phyloP scores from a whole-genome alignment of 306 rosid species.

The Cicer yamashitae region DNA sequence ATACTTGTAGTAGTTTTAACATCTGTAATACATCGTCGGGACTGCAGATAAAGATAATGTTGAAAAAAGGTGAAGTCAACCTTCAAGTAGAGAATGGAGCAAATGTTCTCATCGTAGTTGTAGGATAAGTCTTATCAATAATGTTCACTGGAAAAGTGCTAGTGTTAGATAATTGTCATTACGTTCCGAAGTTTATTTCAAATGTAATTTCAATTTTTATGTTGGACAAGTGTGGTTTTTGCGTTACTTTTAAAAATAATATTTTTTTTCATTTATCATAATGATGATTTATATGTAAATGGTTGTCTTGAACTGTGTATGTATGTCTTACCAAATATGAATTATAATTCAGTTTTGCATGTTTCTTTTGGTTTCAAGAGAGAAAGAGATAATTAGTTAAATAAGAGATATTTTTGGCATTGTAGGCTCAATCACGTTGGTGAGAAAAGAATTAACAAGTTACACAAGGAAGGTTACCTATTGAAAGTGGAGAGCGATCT shows the following conservation, averaged over 20 bases:
- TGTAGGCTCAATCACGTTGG: background rate
- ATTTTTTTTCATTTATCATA: background rate
- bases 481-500: background rate
- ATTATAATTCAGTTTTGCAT: background rate
- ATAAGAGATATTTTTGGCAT: background rate
- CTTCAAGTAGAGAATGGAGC: background rate
- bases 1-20: no score
- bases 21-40: no score
- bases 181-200: background rate
- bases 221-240: background rate
- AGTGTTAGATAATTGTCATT: slow-evolving; percentile 1
- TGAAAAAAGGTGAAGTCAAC: background rate
- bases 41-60: no score
- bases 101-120: background rate
- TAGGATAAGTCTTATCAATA: background rate
- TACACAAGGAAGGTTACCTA: background rate
- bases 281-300: background rate
- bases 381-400: background rate
- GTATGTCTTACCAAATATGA: background rate
- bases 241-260: background rate
- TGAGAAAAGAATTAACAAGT: background rate
- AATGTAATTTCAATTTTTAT: background rate
- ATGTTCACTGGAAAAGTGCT: background rate
- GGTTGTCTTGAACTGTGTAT: background rate
- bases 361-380: background rate